Evolutionary conservation across 225 moss, liverwort and hornwort species (phyloP), one percentile per base, ranked within the genome.

Genomic region (Asterella californica): DNA sequence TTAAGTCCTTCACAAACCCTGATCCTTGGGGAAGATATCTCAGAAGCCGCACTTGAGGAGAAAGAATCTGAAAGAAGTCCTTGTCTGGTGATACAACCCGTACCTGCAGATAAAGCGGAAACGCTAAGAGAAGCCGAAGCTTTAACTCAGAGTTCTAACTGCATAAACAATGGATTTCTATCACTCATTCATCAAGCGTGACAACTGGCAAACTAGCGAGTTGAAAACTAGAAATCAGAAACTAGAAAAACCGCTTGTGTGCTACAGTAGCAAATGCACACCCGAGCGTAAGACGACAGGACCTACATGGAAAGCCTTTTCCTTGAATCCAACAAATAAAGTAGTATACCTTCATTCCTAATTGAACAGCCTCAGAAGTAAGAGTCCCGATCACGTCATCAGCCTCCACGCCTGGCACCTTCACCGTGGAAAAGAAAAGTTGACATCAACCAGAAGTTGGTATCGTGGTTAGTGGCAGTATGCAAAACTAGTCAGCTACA

Each of bases 351-450:
- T 88, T 88, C 87, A 88, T 81, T 47, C 85, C 83, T 25, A 68
- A 72, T 57, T 71, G 78, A 63, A 88, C 78, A 76, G 84, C 85
- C 76, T 88, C 78, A 62, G 38, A 12, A 24, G 87, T 74, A 65
- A 88, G 57, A 49, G 83, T 88, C 50, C 83, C 87, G 27, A 88
- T 88, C 19, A 88, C 85, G 70, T 88, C 87, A 67, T 88, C 87
- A 57, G 85, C 87, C 70, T 88, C 87, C 59, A 88, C 85, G 21
- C 87, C 87, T 68, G 87, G 87, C 70, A 88, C 83, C 87, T 88
- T 74, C 74, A 24, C 32, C 30, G 7, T 11, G 76, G 6, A 77
- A 59, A 21, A 72, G 42, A 60, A 4, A 67, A 19, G 65, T 57
- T 21, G 57, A 17, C 57, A 24, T 21, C 6, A 24, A 57, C 22